Conservation (phyloP, 2,329 filamentous ascomycete species). For the Phialophora macrospora region DNA sequence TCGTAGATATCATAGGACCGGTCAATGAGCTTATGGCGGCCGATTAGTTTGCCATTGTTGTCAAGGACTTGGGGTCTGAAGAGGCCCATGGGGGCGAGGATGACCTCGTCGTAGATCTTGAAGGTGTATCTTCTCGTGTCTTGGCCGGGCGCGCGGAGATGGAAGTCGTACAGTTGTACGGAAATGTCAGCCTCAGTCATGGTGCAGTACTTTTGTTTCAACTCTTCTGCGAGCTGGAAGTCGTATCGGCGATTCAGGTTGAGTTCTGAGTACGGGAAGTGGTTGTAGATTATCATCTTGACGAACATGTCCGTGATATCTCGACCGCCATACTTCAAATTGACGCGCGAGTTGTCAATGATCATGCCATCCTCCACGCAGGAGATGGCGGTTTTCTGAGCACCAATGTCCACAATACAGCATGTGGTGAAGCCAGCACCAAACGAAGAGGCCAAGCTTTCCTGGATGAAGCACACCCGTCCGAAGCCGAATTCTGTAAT, state of each 20-base stretch:
- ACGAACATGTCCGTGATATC: constrained; percentile 94
- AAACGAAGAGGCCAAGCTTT: constrained; percentile 92
- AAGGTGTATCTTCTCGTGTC: constrained; percentile 92
- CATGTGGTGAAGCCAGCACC: constrained; percentile 92
- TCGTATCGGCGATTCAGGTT: constrained; percentile 90
- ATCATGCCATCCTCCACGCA: constrained; percentile 97
- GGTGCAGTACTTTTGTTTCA: constrained; percentile 91
- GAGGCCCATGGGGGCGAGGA: constrained; percentile 92
- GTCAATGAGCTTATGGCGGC: constrained; percentile 79
- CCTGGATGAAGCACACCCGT: constrained; percentile 90
- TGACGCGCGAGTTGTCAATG: constrained; percentile 91
- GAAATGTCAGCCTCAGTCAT: constrained; percentile 89
- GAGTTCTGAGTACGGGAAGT: constrained; percentile 94
- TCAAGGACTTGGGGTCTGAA: constrained; percentile 88
- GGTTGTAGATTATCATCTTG: constrained; percentile 97
- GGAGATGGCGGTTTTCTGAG: constrained; percentile 95
- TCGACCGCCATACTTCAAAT: constrained; percentile 88
- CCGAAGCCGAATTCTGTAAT: constrained; percentile 90
- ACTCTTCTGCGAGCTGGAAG: constrained; percentile 88
- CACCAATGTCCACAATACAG: constrained; percentile 94
- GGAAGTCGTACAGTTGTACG: constrained; percentile 86
- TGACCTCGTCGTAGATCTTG: constrained; percentile 96
- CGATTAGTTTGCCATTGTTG: constrained; percentile 70
- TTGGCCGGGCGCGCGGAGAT: constrained; percentile 84
- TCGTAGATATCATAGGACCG: constrained; percentile 95